Evolutionary conservation across 495 filamentous ascomycete species (phyloP), one percentile per base, ranked within the genome.

Genomic region (Penicillium steckii): DNA sequence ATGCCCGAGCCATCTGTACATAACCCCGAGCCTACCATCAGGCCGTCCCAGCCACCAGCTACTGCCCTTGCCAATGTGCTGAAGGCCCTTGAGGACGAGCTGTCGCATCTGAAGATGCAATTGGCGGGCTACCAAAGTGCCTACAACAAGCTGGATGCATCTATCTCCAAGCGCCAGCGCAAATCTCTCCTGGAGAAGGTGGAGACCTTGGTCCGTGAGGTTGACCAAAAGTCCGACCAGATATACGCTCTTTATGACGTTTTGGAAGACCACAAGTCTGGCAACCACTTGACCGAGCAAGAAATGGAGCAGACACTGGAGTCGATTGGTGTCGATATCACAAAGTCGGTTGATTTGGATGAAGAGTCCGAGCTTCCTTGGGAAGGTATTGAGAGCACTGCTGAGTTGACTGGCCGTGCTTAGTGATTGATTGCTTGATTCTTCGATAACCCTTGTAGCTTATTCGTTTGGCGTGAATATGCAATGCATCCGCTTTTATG

Each of bases 201-300:
- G 32, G 80, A 85, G 57, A 74, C 75, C 49, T 53, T 92, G 22
- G 64, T 86, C 29, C 74, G 74, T 44, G 79, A 81, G 46, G 83
- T 92, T 35, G 89, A 94, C 62, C 74, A 77, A 52, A 92, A 93
- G 67, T 82, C 85, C n/a, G 88, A 91, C 50, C 89, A 95, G 63
- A 85, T 97, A 35, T 97, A 97, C 64, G 79, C 82, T 7, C 75
- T 97, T 6, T 91, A 95, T 53, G 93, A 97, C 61, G 91, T 96
- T 7, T 79, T 95, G 8, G 93, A 96, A 64, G 90, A 87, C 8
- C 85, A 88, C 62, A 89, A 87, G 72, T 74, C 77, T 18, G 85
- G 82, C 1, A 78, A 82, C 50, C 72, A 85, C 46, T 85, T 92
- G 75, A 83, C 73, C 0, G 75, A 82, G 54, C 77, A 84, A 21